Evolutionary conservation across 1,139 yeast species (phyloP), one percentile per base, ranked within the genome.

Genomic region (Pneumocystis murina): DNA sequence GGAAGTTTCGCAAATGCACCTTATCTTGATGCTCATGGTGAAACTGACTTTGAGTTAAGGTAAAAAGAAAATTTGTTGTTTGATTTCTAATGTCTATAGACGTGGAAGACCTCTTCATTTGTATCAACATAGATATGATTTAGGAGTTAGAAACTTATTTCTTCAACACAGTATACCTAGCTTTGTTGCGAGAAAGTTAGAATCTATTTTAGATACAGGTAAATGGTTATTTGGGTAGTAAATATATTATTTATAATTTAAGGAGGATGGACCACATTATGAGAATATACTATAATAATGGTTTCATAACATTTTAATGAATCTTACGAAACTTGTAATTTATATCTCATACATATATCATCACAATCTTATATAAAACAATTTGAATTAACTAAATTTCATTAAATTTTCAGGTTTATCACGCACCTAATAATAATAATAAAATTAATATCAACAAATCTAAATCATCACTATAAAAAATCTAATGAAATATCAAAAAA

Each of bases 1-100:
- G 98, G 98, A 0, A 84, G 96, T 0, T 91, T 91, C 72, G 80
- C 83, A 67, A 84, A 84, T 59, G 87, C 95, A 0, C 98, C 97
- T 0, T 92, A 84, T 71, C 75, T 88, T 59, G 96, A 91, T 72
- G 79, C 80, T 61, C 96, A 89, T 73, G 97, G 97, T 0, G 97
- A 91, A 70, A 74, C 84, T 17, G 91, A 91, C 61, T 86, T 84
- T 61, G 94, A 87, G 61, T 76, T 82, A 70, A 70, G 70, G 71
- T 67, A 64, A 30, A 62, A 38, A 14, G 28, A 17, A n/a, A n/a
- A 17, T 41, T 28, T 10, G 41, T 24, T 16, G 28, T 54, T n/a
- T 55, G 33, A 40, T 63, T 16, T 61, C 4, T 30, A 43, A 28
- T 48, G 14, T 48, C 33, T 24, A 48, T 57, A 85, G 87, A 69